Conservation (phyloP, 805 yeast genomes). For the Suhomyces tanzawaensis region DNA sequence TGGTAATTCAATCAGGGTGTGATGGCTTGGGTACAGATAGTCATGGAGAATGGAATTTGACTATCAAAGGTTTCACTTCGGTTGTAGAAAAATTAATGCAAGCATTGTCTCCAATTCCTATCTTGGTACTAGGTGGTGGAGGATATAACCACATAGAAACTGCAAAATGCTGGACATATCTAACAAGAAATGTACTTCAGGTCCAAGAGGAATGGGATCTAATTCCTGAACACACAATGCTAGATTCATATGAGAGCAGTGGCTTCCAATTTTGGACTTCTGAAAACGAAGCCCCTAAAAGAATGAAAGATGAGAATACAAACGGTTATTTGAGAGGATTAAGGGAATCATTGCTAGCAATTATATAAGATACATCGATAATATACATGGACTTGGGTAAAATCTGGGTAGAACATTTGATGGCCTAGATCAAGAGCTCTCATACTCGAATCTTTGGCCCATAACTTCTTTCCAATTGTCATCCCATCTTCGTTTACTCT, state of each 20-base stretch:
- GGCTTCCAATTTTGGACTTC: constrained; percentile 50
- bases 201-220: constrained; percentile 36
- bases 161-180: constrained; percentile 58
- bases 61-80: constrained; percentile 47
- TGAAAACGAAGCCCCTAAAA: constrained; percentile 20
- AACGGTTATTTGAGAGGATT: constrained; percentile 25
- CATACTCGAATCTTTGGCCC: constrained; percentile 28
- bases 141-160: constrained; percentile 65
- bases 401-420: no score
- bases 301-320: constrained; percentile 32
- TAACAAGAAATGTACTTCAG: constrained; percentile 28
- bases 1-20: constrained; percentile 69
- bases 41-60: constrained; percentile 66
- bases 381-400: no score
- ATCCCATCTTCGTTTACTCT: constrained; percentile 71
- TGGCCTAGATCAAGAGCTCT: no score
- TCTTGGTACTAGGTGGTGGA: constrained; percentile 69
- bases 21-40: constrained; percentile 72
- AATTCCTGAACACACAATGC: constrained; percentile 50
- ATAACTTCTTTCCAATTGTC: constrained; percentile 61
- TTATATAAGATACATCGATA: constrained; percentile 11
- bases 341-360: constrained; percentile 1
- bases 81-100: constrained; percentile 28
- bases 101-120: constrained; percentile 27
- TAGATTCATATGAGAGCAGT: constrained; percentile 43